Percentiles rank a stretch among this genome's conserved stretches.
Conservation (phyloP, 1,139 yeast genomes). For the Geotrichum macrosporum region DNA sequence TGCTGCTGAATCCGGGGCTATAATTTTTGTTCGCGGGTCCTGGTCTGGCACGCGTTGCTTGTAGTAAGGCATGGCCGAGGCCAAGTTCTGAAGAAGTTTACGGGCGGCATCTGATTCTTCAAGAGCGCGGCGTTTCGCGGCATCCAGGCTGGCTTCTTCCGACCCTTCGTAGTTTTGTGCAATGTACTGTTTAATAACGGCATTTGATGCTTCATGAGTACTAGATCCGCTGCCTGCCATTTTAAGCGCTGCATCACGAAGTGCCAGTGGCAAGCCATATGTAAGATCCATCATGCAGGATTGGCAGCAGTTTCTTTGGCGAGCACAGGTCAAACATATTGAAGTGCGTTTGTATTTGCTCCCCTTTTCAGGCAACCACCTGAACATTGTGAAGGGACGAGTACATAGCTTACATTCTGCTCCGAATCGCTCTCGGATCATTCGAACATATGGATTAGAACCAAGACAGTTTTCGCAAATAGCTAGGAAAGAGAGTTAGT, state of each 20-base stretch:
- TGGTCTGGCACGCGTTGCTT: conserved; percentile 21
- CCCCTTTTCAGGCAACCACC: conserved; percentile 51
- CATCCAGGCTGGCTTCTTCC: conserved; percentile 33
- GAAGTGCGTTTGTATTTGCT: conserved; percentile 28
- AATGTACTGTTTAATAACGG: conserved; percentile 50
- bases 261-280: conserved; percentile 70
- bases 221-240: conserved; percentile 52
- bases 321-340: conserved; percentile 75
- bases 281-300: conserved; percentile 77
- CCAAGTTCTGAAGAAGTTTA: conserved; percentile 41
- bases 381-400: conserved; percentile 73
- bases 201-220: conserved; percentile 37
- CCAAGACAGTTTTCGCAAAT: conserved; percentile 76
- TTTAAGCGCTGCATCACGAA: conserved; percentile 76
- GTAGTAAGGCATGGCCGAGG: conserved; percentile 39
- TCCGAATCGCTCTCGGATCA: conserved; percentile 71
- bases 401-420: conserved; percentile 68
- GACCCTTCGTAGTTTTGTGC: conserved; percentile 47
- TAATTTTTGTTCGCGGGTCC: conserved; percentile 8
- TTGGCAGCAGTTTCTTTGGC: conserved; percentile 80
- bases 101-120: conserved; percentile 37
- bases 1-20: conserved; percentile 8
- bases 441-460: conserved; percentile 54
- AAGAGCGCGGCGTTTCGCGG: conserved; percentile 34
- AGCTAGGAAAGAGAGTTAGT: conserved; percentile 33